Conservation (phyloP, 306 rosid genomes). For the Argentina anserina region DNA sequence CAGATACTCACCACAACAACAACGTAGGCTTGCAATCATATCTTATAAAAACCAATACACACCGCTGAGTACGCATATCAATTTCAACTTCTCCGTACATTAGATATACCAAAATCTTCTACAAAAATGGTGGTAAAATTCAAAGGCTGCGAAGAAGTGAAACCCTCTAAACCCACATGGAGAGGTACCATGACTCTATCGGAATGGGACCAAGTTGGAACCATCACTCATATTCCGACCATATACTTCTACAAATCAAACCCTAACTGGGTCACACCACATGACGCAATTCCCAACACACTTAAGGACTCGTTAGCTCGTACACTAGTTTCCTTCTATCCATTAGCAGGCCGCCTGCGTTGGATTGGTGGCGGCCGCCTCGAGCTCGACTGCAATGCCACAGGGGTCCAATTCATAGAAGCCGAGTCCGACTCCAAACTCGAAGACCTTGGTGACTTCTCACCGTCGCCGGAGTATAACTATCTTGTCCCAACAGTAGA, state of each 20-base stretch:
- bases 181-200: constrained; percentile 33
- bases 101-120: neutral
- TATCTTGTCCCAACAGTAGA: constrained; percentile 35
- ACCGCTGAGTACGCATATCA: neutral
- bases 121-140: constrained; percentile 31
- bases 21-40: neutral
- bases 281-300: constrained; percentile 22
- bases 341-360: constrained; percentile 51
- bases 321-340: constrained; percentile 57
- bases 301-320: constrained; percentile 40
- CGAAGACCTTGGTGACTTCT: constrained; percentile 35
- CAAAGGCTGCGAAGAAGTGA: constrained; percentile 29
- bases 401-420: constrained; percentile 42
- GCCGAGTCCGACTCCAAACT: constrained; percentile 37
- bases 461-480: constrained; percentile 19
- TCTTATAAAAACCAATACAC: neutral
- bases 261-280: constrained; percentile 3
- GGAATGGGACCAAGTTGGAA: constrained; percentile 54
- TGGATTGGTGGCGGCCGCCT: constrained; percentile 45
- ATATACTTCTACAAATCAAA: constrained; percentile 45
- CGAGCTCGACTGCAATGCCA: constrained; percentile 48
- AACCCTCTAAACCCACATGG: constrained; percentile 41
- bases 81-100: neutral
- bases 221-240: constrained; percentile 40
- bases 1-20: neutral